Conservation (phyloP, 371 early-diverging fungal species). For the Funneliformis caledonium region DNA sequence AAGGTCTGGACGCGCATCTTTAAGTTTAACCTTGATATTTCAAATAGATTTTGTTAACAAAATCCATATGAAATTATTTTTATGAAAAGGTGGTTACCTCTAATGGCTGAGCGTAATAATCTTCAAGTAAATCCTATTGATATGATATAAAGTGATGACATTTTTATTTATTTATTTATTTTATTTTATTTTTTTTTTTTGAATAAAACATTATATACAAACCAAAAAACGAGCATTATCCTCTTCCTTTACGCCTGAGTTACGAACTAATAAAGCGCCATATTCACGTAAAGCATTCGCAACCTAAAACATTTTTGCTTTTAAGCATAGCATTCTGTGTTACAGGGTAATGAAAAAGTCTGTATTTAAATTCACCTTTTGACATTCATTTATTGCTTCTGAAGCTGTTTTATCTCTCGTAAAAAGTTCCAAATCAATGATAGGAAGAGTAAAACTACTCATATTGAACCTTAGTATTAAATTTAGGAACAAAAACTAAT, state of each 20-base stretch:
- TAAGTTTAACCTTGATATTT: conserved; percentile 49
- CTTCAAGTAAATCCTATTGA: conserved; percentile 60
- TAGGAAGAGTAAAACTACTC: conserved; percentile 24
- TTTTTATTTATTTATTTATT: not conserved
- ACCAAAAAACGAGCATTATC: conserved; percentile 39
- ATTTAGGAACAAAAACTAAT: too few species aligned
- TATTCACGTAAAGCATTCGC: conserved; percentile 63
- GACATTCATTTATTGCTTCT: conserved; percentile 18
- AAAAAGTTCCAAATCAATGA: conserved; percentile 15
- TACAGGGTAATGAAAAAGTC: not conserved
- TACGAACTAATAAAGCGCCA: conserved; percentile 67
- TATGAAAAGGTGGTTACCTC: conserved; percentile 42
- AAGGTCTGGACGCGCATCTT: conserved; percentile 65
- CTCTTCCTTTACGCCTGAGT: conserved; percentile 64
- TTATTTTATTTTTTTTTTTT: too few species aligned
- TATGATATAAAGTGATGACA: not conserved
- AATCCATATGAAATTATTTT: not conserved
- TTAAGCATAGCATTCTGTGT: not conserved
- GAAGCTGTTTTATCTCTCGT: not conserved
- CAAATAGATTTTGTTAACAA: not conserved
- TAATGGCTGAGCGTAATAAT: conserved; percentile 64
- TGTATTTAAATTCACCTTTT: conserved; percentile 9
- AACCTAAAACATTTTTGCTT: conserved; percentile 53
- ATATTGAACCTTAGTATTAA: not conserved
- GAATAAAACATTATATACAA: not conserved